Evolutionary conservation across 2,329 filamentous ascomycete genomes (phyloP).

Genomic region (Exophiala sideris): DNA sequence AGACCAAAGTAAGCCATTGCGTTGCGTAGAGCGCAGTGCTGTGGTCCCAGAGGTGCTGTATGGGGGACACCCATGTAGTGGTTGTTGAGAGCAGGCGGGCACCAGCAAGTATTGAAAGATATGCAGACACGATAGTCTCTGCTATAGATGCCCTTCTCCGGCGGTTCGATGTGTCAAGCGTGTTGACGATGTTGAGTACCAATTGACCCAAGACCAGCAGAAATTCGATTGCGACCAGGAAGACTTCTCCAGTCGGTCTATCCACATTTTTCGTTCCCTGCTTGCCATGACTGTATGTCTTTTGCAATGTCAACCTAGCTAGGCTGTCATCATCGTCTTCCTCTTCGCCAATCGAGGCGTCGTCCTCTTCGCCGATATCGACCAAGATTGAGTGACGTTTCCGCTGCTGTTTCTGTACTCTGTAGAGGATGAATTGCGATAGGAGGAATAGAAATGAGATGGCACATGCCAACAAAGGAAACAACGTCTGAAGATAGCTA

Average conservation of each 20-base stretch:
- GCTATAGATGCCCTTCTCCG: conserved; percentile 34
- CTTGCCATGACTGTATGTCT: conserved; percentile 50
- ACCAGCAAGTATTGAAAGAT: conserved; percentile 70
- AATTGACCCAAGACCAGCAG: conserved; percentile 70
- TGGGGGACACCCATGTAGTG: conserved; percentile 58
- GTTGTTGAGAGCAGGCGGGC: conserved; percentile 66
- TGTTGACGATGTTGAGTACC: conserved; percentile 60
- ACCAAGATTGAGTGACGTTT: conserved; percentile 32
- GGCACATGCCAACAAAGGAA: too few species aligned
- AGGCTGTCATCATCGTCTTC: conserved; percentile 52
- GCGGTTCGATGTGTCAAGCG: neutral
- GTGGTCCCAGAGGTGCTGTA: conserved; percentile 85
- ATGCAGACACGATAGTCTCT: conserved; percentile 73
- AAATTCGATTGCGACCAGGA: conserved; percentile 70
- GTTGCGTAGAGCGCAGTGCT: conserved; percentile 78
- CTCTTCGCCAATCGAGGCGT: conserved; percentile 38
- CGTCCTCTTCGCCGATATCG: conserved; percentile 55
- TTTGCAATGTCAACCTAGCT: conserved; percentile 51
- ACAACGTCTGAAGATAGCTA: too few species aligned
- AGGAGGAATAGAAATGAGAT: too few species aligned
- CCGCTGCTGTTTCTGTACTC: neutral
- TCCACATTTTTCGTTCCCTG: conserved; percentile 64
- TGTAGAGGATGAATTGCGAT: neutral
- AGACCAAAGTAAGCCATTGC: conserved; percentile 73
- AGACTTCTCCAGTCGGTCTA: conserved; percentile 68